Evolutionary conservation across 176 grass and related monocot species (phyloP), one percentile per base, ranked within the genome.

Genomic region (Triticum dicoccoides): DNA sequence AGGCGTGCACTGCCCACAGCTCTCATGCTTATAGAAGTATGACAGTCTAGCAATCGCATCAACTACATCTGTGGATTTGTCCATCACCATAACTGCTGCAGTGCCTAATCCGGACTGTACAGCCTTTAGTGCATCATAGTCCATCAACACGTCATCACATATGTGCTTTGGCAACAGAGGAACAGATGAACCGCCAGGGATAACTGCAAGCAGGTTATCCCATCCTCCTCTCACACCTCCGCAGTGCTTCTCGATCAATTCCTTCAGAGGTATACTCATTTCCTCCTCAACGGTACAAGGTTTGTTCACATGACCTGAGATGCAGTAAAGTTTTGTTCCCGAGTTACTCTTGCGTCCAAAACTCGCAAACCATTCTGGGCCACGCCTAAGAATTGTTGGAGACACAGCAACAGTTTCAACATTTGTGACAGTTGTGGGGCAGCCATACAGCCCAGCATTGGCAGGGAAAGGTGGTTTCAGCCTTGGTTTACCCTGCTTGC

Each of bases 11-110:
- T 95, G 95, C 13, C 95, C 95, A 77, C 95, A 98, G 80, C 93
- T 98, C 87, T 98, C 95, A 14, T 97, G 95, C 87, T 97, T 97
- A 85, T 97, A 94, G 84, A 97, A 97, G 83, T 97, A 97, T 0
- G 95, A 94, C 65, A 97, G 81, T 74, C 92, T 97, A 83, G 92
- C 88, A 52, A 97, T 97, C 1, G 95, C 95, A 68, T 95, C 95
- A 51, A 98, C 95, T 12, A 98, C 91, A 76, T 98, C 93, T 4
- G 95, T 98, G 11, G 95, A 95, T 67, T 95, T 95, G 81, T 98
- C 95, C 95, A 98, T 98, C 67, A 95, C 95, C 10, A 97, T 97
- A 58, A 97, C 89, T 2, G 95, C 90, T 21, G 95, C 92, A 15
- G 95, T 97, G 75, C 95, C 95, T 82, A 97, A 76, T 84, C 95